Evolutionary conservation across 1,139 yeast genomes (phyloP).

Genomic region (Pichia sp.): DNA sequence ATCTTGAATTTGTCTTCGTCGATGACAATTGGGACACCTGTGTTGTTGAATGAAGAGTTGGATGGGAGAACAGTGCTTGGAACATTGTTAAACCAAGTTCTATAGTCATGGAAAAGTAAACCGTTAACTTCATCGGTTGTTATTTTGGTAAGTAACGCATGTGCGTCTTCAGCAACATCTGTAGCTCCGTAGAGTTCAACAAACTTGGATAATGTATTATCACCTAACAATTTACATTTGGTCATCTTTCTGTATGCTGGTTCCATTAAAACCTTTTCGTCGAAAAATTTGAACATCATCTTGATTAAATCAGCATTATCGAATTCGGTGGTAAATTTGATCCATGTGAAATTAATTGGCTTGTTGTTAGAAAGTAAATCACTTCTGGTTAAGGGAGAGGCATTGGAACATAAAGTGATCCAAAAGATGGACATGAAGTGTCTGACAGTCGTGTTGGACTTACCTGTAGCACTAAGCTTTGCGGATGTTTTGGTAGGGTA

Average conservation of each 20-base stretch:
- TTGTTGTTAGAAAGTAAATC: conserved; percentile 59
- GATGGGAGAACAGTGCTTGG: conserved; percentile 7
- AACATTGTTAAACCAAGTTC: conserved; percentile 43
- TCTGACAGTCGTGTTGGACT: conserved; percentile 47
- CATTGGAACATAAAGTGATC: conserved; percentile 47
- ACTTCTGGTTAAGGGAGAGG: conserved; percentile 55
- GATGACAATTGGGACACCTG: conserved; percentile 35
- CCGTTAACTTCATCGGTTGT: conserved; percentile 58
- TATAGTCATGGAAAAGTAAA: conserved; percentile 59
- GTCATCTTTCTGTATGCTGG: conserved; percentile 61
- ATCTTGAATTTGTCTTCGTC: conserved; percentile 50
- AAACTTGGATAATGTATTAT: conserved; percentile 63
- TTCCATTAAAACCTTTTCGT: conserved; percentile 55
- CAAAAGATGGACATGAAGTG: conserved; percentile 60
- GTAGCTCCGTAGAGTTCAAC: conserved; percentile 48
- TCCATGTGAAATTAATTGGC: conserved; percentile 60
- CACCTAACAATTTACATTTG: conserved; percentile 77
- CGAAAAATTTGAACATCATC: conserved; percentile 47
- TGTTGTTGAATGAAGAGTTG: conserved; percentile 6
- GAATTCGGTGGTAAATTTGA: conserved; percentile 58
- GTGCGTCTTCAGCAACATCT: conserved; percentile 34
- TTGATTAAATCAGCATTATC: conserved; percentile 48
- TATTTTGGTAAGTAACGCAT: conserved; percentile 49
- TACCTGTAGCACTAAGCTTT: conserved; percentile 34
- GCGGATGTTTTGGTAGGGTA: conserved; percentile 50